Conservation (phyloP, 148 eudicot species). For the Persicaria tinctoria region DNA sequence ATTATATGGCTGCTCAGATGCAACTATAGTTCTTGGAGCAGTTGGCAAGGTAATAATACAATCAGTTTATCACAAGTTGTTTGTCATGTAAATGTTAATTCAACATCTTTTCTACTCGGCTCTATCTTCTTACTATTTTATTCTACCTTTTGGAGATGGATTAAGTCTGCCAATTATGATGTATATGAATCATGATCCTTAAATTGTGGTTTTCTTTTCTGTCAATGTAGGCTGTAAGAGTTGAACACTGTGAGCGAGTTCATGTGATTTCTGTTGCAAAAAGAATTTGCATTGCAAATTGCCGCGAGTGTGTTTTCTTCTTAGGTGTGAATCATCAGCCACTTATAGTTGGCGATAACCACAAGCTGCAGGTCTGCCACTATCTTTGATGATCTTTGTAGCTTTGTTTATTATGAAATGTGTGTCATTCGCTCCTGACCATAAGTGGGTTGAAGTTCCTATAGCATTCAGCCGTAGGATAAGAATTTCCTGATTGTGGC, state of each 20-base stretch:
- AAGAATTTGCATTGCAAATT: conserved; percentile 88
- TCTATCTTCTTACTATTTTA: neutral
- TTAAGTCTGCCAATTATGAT: neutral
- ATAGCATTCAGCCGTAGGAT: neutral
- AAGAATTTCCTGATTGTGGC: neutral
- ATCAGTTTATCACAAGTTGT: neutral
- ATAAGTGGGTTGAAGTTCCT: neutral
- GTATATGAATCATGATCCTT: neutral
- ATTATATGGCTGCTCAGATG: conserved; percentile 94
- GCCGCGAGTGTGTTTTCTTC: conserved; percentile 91
- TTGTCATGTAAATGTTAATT: neutral
- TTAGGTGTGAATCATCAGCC: conserved; percentile 94
- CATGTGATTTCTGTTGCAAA: conserved; percentile 86
- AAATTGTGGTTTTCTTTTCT: conserved; percentile 6
- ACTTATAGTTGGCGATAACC: conserved; percentile 95
- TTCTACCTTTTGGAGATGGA: neutral
- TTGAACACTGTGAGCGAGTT: conserved; percentile 98
- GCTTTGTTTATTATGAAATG: conserved; percentile 1
- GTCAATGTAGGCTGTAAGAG: conserved; percentile 70
- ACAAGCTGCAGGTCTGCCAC: conserved; percentile 77
- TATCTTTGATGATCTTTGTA: neutral
- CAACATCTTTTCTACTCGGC: neutral
- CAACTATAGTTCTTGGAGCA: conserved; percentile 22
- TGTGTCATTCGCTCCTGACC: neutral
- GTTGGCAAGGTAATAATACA: conserved; percentile 15